phyloP scores from a whole-genome alignment of 2,329 filamentous ascomycete genomes.

The Arthrobotrys conoides region DNA sequence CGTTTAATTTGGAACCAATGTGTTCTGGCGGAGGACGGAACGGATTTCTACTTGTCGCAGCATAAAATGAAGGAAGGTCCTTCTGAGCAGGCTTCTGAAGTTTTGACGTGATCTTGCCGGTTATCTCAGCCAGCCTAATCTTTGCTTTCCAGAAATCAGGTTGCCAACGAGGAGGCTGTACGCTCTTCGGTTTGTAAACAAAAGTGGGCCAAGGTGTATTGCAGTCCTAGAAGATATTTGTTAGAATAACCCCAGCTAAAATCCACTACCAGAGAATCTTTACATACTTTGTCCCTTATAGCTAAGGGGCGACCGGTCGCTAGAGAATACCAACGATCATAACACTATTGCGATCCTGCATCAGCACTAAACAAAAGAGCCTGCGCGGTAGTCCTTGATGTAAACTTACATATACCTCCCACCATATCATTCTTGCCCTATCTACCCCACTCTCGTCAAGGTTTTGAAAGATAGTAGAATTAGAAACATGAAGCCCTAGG shows the following conservation, averaged over 20 bases:
- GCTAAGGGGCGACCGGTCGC: constrained; percentile 48
- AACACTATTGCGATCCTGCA: constrained; percentile 19
- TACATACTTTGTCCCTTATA: constrained; percentile 54
- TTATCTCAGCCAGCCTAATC: constrained; percentile 52
- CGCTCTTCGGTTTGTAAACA: constrained; percentile 37
- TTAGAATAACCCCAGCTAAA: constrained; percentile 15
- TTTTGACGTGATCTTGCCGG: constrained; percentile 59
- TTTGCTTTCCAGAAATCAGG: constrained; percentile 54
- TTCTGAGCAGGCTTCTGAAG: constrained; percentile 53
- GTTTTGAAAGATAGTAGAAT: constrained; percentile 44
- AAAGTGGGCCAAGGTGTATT: constrained; percentile 55
- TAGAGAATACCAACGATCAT: constrained; percentile 59
- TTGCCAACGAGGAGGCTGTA: constrained; percentile 48
- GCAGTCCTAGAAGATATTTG: constrained; percentile 34
- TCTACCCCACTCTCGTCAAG: constrained; percentile 43
- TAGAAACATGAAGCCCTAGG: constrained; percentile 53
- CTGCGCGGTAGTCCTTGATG: background rate
- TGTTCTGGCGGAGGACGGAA: constrained; percentile 56
- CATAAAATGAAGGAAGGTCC: constrained; percentile 54
- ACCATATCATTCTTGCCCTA: constrained; percentile 57
- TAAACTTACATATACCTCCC: constrained; percentile 53
- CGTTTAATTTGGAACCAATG: constrained; percentile 49
- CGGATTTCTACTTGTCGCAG: constrained; percentile 46
- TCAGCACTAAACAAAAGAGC: background rate
- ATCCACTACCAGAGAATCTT: background rate